Conservation (phyloP, 2,329 filamentous ascomycete genomes). For the Ceratocystis papillata region DNA sequence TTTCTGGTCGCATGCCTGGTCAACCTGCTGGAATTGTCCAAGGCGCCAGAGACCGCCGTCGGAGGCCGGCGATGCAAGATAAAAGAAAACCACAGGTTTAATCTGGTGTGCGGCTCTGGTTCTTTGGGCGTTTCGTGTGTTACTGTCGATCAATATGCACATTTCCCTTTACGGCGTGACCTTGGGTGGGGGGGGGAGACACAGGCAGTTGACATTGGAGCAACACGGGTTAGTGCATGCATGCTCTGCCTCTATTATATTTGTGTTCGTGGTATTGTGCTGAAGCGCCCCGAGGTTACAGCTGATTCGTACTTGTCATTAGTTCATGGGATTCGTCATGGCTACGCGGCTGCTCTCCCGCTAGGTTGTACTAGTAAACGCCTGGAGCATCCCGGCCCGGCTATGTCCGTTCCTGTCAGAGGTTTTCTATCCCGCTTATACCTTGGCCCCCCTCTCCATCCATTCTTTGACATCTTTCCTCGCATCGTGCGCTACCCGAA, state of each 20-base stretch:
- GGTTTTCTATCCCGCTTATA: slow-evolving; percentile 26
- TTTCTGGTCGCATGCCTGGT: neutral
- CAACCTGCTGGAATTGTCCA: neutral
- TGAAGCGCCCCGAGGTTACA: neutral
- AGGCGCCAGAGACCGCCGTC: neutral
- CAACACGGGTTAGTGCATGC: neutral
- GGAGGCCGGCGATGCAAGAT: slow-evolving; percentile 7
- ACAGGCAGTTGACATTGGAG: neutral
- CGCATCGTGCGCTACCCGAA: slow-evolving; percentile 63
- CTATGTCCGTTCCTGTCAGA: neutral
- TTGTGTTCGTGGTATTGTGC: neutral
- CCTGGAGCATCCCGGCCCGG: neutral
- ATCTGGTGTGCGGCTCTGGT: neutral
- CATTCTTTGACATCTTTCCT: slow-evolving; percentile 59
- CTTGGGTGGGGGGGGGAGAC: neutral
- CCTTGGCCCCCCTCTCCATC: slow-evolving; percentile 47
- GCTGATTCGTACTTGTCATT: neutral
- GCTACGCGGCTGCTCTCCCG: neutral
- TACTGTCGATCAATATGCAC: neutral
- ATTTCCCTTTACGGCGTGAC: neutral
- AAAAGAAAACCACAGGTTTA: neutral
- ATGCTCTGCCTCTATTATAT: neutral
- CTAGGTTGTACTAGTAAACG: neutral
- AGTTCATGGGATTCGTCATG: neutral
- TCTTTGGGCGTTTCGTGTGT: neutral